These are phyloP conservation scores for Macrolepiota albuminosa DNA, from an alignment of 768 basidiomycete species.

Conservation along the genomic window DNA sequence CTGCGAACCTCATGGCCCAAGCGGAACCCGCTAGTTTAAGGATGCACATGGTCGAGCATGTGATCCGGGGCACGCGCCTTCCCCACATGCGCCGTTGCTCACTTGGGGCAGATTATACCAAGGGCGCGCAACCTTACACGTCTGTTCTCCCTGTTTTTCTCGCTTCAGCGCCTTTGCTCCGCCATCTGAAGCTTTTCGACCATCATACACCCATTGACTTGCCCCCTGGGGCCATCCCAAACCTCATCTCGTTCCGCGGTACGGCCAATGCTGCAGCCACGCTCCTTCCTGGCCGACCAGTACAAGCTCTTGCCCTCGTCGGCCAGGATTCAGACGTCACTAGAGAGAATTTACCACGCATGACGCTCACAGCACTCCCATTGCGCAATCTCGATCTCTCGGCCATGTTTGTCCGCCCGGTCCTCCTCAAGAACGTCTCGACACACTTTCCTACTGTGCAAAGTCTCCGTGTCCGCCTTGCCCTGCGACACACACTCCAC, in stretches of 20 bases:
- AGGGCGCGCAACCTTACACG: slow-evolving; percentile 38
- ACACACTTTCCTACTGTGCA: slow-evolving; percentile 45
- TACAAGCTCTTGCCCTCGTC: slow-evolving; percentile 49
- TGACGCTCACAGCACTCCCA: slow-evolving; percentile 44
- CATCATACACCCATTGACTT: slow-evolving; percentile 37
- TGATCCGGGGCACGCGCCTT: slow-evolving; percentile 33
- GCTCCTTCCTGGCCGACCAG: slow-evolving; percentile 57
- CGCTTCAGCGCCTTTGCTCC: slow-evolving; percentile 33
- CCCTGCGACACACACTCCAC: slow-evolving; percentile 62
- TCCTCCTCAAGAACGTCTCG: slow-evolving; percentile 52
- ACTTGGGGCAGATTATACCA: slow-evolving; percentile 41
- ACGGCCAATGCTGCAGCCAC: slow-evolving; percentile 53
- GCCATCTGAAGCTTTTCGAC: slow-evolving; percentile 43
- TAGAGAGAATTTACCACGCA: slow-evolving; percentile 43
- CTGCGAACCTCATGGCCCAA: slow-evolving; percentile 30
- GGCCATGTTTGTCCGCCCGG: slow-evolving; percentile 53
- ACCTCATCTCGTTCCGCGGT: slow-evolving; percentile 54
- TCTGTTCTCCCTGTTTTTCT: slow-evolving; percentile 39
- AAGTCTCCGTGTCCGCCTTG: slow-evolving; percentile 49
- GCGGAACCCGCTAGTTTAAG: slow-evolving; percentile 1
- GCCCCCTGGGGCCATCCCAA: slow-evolving; percentile 39
- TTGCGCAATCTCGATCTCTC: slow-evolving; percentile 55
- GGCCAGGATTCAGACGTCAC: slow-evolving; percentile 54
- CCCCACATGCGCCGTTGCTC: slow-evolving; percentile 36
- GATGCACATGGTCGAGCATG: slow-evolving; percentile 44